phyloP scores from a whole-genome alignment of 768 basidiomycete genomes.

The Mycena alexandri region DNA sequence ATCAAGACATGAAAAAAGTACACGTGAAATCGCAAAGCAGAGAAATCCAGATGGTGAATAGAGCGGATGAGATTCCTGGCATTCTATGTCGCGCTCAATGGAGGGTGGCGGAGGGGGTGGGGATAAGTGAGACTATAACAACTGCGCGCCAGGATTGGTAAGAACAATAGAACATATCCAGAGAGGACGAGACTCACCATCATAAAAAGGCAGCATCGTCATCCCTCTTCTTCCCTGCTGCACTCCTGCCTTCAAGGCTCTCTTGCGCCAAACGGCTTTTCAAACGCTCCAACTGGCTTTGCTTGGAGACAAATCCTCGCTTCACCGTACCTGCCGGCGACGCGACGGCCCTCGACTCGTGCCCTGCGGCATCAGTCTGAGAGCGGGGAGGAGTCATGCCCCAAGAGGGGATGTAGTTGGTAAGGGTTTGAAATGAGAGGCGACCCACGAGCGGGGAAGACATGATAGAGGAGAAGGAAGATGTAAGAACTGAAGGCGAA shows the following conservation, averaged over 20 bases:
- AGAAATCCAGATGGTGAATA: constrained; percentile 25
- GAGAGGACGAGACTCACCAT: constrained; percentile 44
- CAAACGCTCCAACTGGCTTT: constrained; percentile 76
- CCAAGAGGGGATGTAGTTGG: constrained; percentile 73
- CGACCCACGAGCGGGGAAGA: constrained; percentile 67
- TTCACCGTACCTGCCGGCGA: constrained; percentile 40
- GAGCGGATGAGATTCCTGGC: constrained; percentile 19
- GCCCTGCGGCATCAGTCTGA: constrained; percentile 31
- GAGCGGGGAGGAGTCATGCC: constrained; percentile 51
- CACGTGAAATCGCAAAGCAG: constrained; percentile 22
- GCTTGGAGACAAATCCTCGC: constrained; percentile 68
- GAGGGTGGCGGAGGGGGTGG: background rate
- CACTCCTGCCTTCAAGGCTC: constrained; percentile 41
- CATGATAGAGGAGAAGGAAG: constrained; percentile 62
- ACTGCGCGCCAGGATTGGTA: constrained; percentile 11
- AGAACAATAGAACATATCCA: background rate
- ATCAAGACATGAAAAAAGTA: constrained; percentile 38
- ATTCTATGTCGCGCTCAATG: constrained; percentile 17
- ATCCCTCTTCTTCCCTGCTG: constrained; percentile 55
- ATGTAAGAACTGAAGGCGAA: constrained; percentile 41
- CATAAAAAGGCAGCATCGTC: constrained; percentile 56
- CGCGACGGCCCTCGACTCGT: constrained; percentile 38
- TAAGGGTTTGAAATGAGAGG: constrained; percentile 70
- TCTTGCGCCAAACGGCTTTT: constrained; percentile 64
- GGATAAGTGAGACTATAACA: constrained; percentile 17